Evolutionary conservation across 148 eudicot genomes (phyloP).

Genomic region (Camellia lanceoleosa): DNA sequence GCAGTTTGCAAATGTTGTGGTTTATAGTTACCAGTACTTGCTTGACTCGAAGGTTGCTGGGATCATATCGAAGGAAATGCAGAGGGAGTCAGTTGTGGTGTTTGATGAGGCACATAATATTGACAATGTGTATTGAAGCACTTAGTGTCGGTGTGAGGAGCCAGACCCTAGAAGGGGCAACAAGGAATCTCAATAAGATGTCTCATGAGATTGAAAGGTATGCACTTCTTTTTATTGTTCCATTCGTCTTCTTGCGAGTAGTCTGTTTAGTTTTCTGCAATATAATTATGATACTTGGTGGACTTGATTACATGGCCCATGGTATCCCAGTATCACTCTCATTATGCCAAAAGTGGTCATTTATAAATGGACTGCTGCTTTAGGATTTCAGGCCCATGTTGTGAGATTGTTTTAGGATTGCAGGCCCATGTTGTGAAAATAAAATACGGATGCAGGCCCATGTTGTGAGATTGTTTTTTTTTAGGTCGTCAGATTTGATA

Average conservation of each 20-base stretch:
- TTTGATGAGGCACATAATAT: constrained; percentile 99
- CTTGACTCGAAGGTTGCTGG: constrained; percentile 98
- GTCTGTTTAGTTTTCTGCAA: not conserved
- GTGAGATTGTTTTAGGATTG: too few relatives aligned
- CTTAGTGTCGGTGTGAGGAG: constrained; percentile 90
- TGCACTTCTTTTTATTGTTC: not conserved
- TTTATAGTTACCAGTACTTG: constrained; percentile 95
- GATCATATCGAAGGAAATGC: constrained; percentile 95
- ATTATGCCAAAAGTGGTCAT: not conserved
- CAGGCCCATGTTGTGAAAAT: too few relatives aligned
- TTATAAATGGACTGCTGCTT: not conserved
- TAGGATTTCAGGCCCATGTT: too few relatives aligned
- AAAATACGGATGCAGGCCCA: too few relatives aligned
- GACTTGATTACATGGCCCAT: not conserved
- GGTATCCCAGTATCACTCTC: not conserved
- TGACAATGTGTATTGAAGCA: constrained; percentile 98
- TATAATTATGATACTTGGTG: not conserved
- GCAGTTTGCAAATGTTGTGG: constrained; percentile 86
- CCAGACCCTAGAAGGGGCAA: constrained; percentile 94
- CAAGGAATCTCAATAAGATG: constrained; percentile 81
- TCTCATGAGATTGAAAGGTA: constrained; percentile 91
- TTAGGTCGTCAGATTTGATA: too few relatives aligned
- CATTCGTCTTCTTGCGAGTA: not conserved
- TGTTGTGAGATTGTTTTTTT: too few relatives aligned
- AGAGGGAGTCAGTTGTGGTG: constrained; percentile 91